A percentile compares a stretch with the other conserved stretches of the same genome.
These are phyloP conservation scores for Diospyros kaki DNA, from an alignment of 148 eudicot species.

Conservation along the genomic window DNA sequence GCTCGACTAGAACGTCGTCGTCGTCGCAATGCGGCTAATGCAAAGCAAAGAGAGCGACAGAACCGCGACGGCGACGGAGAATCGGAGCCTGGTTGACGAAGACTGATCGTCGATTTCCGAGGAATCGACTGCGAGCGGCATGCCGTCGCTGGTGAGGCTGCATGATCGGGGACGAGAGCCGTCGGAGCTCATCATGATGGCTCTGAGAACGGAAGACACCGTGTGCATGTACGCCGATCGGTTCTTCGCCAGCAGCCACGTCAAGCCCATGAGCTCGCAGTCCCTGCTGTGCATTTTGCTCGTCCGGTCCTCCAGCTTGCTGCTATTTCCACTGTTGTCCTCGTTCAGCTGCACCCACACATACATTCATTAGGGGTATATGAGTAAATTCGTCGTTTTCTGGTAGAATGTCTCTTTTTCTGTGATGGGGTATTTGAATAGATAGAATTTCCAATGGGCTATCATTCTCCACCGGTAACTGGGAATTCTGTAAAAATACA, in stretches of 20 bases:
- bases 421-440: too few relatives aligned
- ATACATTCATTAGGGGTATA: too few relatives aligned
- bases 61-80: slow-evolving; percentile 14
- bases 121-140: slow-evolving; percentile 92
- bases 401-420: too few relatives aligned
- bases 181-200: slow-evolving; percentile 53
- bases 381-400: too few relatives aligned
- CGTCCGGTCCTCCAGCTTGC: slow-evolving; percentile 41
- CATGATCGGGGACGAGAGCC: slow-evolving; percentile 56
- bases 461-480: too few relatives aligned
- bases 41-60: slow-evolving; percentile 22
- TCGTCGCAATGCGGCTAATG: slow-evolving; percentile 19
- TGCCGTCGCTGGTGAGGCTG: slow-evolving; percentile 61
- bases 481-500: too few relatives aligned
- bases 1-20: slow-evolving; percentile 9
- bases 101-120: slow-evolving; percentile 53
- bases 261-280: slow-evolving; percentile 87
- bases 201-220: slow-evolving; percentile 67
- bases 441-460: too few relatives aligned
- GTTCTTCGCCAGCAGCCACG: slow-evolving; percentile 88
- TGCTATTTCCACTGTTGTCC: slow-evolving; percentile 30
- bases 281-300: slow-evolving; percentile 66
- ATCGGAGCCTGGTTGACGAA: slow-evolving; percentile 26
- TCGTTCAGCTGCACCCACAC: slow-evolving; percentile 46
- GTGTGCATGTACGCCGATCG: slow-evolving; percentile 67